phyloP scores from a whole-genome alignment of 2,329 filamentous ascomycete genomes.

The Macrophomina phaseolina region DNA sequence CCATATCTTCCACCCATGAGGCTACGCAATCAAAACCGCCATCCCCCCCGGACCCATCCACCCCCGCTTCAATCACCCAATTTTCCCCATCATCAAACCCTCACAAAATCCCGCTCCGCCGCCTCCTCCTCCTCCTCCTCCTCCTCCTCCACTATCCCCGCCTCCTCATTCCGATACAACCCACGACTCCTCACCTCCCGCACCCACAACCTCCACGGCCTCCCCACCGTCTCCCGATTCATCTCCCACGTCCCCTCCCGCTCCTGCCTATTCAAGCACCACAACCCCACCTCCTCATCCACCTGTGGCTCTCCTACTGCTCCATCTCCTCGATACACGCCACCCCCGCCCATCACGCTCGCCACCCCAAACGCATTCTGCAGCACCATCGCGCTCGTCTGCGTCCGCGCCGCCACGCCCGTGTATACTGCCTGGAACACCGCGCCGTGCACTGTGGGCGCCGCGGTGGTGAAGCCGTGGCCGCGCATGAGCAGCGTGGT shows the following conservation, averaged over 20 bases:
- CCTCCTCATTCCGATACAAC: slow-evolving; percentile 44
- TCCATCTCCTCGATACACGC: background rate
- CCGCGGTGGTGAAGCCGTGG: slow-evolving; percentile 53
- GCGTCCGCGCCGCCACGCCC: slow-evolving; percentile 46
- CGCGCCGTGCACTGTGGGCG: slow-evolving; percentile 50
- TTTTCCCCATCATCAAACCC: too few relatives aligned
- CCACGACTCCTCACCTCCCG: slow-evolving; percentile 43
- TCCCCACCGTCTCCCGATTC: slow-evolving; percentile 39
- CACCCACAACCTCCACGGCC: slow-evolving; percentile 53
- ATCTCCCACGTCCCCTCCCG: slow-evolving; percentile 48
- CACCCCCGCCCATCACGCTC: background rate
- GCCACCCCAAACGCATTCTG: slow-evolving; percentile 36
- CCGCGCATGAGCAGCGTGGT: slow-evolving; percentile 49
- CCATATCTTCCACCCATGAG: too few relatives aligned
- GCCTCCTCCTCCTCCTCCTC: too few relatives aligned
- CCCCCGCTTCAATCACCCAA: background rate
- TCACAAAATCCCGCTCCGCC: background rate
- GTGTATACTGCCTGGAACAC: slow-evolving; percentile 55
- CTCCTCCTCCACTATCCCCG: too few relatives aligned
- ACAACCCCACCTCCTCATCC: background rate
- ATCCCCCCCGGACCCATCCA: too few relatives aligned
- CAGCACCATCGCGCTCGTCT: slow-evolving; percentile 45
- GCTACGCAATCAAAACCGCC: too few relatives aligned
- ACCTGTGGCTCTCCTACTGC: background rate
- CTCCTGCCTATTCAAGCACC: slow-evolving; percentile 42